Base-by-base conservation (phyloP, 441 rosid genomes). In the Erysimum cheiri region DNA sequence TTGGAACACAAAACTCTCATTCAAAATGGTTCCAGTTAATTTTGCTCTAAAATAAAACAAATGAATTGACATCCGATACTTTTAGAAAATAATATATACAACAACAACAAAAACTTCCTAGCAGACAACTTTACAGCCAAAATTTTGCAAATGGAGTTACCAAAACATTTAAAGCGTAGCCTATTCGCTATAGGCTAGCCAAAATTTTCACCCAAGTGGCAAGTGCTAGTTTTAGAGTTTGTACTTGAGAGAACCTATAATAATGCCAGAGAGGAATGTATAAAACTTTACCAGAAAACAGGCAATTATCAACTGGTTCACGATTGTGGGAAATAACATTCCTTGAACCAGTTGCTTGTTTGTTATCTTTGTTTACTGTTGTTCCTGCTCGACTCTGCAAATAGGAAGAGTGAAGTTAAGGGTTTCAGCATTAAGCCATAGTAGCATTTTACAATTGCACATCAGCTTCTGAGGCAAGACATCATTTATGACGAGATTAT, bases 331-430 rank as follows among this genome's bases (percentile, higher is more conserved):
- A 64, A 3, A 61, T 41, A 31, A 64, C 26, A 13, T 17, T 46
- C 19, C 49, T 33, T 22, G 39, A 39, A 64, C 36, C 60, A 44
- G 43, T 56, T 22, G 31, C 29, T 52, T 41, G 22, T 49, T 52
- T 48, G 71, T 48, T 49, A 69, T 57, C 66, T 56, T 75, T 69
- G 67, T 63, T 64, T 63, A 69, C 67, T 69, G 56, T 75, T 75
- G 67, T 63, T 75, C 61, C 15, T 66, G 61, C 47, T 14, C 1
- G 77, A 73, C 15, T 73, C 77, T 73, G 77, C 67, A 32, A 24
- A 66, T 31, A 11, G 49, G 31, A 41, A 61, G 26, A 50, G 22
- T 53, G 19, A 31, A 37, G 22, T 22, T 17, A 49, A 67, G 13
- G 57, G 24, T 55, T 60, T 43, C 19, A 44, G 61, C 46, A 28